Base-by-base conservation (phyloP, 345 rosid genomes). In the Microcos paniculata region DNA sequence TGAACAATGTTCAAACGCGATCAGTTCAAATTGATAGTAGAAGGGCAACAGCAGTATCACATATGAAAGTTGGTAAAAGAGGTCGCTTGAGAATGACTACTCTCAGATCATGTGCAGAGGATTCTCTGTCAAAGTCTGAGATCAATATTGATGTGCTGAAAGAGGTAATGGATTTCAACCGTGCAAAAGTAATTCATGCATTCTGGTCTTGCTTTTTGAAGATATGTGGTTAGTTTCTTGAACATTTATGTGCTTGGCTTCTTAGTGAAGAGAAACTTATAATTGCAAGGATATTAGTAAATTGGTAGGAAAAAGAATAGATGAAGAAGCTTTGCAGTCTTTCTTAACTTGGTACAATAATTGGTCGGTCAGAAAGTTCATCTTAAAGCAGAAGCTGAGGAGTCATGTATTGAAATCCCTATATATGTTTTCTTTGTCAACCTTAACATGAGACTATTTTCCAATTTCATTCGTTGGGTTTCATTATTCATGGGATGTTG, bases 121-220 rank as follows among this genome's bases (percentile, higher is more conserved):
- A 92, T 87, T 89, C 94, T 21, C 80, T 95, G 30, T 81, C 88
- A 7, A 88, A 89, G 81, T 90, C 94, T 43, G 99, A 92, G 73
- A 88, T 95, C 84, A 92, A 89, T 46, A 82, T 87, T 56, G 98
- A 92, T 77, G 97, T 91, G 74, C 83, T 95, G 78, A 95, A 87
- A 88, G 96, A 92, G 98, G 98, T 92, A 91, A 77, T 3, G 11
- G 51, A 40, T 62, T 79, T 66, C 76, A 55, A 24, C 38, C 72
- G 14, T 79, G 48, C 28, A 12, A 38, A 35, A 62, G 46, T 62
- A n/a, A 52, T 64, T 53, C 42, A 52, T 21, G 15, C 8, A 33
- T 69, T 70, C 2, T 3, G 7, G 53, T 67, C 70, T 23, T 45
- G 43, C 26, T 19, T 63, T 51, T 33, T 19, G 9, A 38, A 35